Evolutionary conservation across 345 rosid genomes (phyloP).

Genomic region (Physaria fendleri): DNA sequence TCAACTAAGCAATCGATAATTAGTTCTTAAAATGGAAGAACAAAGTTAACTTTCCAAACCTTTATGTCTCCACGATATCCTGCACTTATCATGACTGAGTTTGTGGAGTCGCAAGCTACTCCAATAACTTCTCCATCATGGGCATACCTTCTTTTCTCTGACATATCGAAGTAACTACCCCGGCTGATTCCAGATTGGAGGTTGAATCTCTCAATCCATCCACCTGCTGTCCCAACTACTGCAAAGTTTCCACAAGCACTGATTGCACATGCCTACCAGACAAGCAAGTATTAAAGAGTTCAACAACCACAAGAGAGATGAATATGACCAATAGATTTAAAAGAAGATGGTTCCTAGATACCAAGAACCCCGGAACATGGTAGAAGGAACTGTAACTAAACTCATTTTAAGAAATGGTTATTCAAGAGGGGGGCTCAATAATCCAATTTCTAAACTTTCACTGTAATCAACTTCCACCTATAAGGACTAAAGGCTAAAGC

Average conservation of each 20-base stretch:
- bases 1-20: conserved; percentile 1
- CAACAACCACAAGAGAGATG: background rate
- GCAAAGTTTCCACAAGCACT: conserved; percentile 99
- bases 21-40: background rate
- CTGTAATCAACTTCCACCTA: background rate
- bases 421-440: background rate
- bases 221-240: conserved; percentile 81
- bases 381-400: background rate
- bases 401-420: background rate
- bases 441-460: background rate
- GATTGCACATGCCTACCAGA: conserved; percentile 72
- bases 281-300: background rate
- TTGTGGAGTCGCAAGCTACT: conserved; percentile 93
- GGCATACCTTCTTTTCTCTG: conserved; percentile 48
- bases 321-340: background rate
- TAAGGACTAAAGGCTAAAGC: background rate
- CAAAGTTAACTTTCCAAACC: conserved; percentile 31
- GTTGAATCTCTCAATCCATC: conserved; percentile 92
- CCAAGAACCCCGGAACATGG: background rate
- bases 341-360: background rate
- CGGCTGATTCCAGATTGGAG: conserved; percentile 95
- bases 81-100: conserved; percentile 85
- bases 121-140: conserved; percentile 83
- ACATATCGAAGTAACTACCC: conserved; percentile 65
- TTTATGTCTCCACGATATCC: conserved; percentile 88